Evolutionary conservation across 1,139 yeast species (phyloP), one percentile per base, ranked within the genome.

Genomic region (Blastobotrys proliferans): DNA sequence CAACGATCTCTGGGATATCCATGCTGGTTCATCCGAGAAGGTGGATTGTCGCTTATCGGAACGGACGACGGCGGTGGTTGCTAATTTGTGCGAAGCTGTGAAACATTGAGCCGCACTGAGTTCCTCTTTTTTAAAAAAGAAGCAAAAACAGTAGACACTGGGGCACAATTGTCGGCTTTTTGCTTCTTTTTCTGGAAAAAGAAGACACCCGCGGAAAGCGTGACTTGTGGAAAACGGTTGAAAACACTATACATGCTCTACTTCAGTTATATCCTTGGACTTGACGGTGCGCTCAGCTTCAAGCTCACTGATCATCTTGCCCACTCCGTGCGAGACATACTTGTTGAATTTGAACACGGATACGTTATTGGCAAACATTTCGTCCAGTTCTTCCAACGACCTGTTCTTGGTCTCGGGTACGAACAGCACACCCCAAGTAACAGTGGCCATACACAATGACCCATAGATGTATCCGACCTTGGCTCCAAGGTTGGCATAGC

Each of bases 331-430:
- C 3, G 37, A 41, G 16, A 25, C 36, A 21, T 45, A 43, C 19
- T 25, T 38, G 4, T 28, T 9, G 35, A 45, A 45, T 13, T 43
- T 10, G 17, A 22, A 22, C 14, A 33, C 31, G 4, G 40, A 18
- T 3, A 45, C 21, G 19, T 31, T 26, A 24, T 30, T 30, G 4
- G 29, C 46, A 55, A 71, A 72, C 29, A 72, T 69, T 36, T 62
- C 60, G 46, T 81, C 86, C 28, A 68, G 59, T 40, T 68, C 71
- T 50, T 68, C 73, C 42, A 68, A 57, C 4, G 71, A 58, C 34
- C 69, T 58, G 16, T 61, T 61, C 16, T 62, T 54, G 13, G 72
- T 69, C 52, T 68, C 73, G 5, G 73, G 73, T 45, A 60, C 58
- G 52, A 72, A 73, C 58, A 76, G 66, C 58, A 35, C 4, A 4